Base-by-base conservation (phyloP, 805 yeast genomes). In the Brettanomyces custersianus region DNA sequence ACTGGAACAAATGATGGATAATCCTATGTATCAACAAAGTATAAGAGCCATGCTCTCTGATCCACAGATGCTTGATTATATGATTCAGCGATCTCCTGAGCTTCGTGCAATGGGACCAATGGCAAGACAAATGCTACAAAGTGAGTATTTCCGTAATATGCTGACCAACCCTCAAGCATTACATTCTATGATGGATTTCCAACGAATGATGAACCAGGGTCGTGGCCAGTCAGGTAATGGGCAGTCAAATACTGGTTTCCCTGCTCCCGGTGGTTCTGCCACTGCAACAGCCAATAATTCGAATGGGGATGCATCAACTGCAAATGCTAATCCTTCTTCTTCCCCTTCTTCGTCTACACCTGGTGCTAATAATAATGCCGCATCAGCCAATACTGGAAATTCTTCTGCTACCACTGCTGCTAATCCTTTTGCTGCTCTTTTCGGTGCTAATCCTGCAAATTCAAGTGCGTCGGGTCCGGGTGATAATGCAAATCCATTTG, bases 21-120 rank as follows among this genome's bases (percentile, higher is more conserved):
- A 74, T 46, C 98, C 97, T 28, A 66, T 74, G 61, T 72, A 84
- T 48, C 88, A 80, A 54, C 87, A 87, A 54, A 70, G 80, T 40
- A 74, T 90, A 84, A 76, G 80, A 53, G 77, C 81, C 34, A 74
- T 84, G 81, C 65, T 87, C 34, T 72, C 79, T 30, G 83, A 88
- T 59, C 96, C 96, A 2, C 88, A 82, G 56, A 80, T 87, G 88
- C 55, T 85, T 34, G 95, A 86, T 47, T 77, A 66, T 54, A 58
- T 88, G 67, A 84, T 87, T 50, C 74, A 76, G 48, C 84, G 81
- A 52, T 80, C 81, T 39, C 96, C 96, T 6, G 87, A 80, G 52
- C 66, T 87, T 51, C 74, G 90, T 41, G 72, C 77, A 4, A 74
- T 85, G 87, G 94, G 94, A 10, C 95, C 95, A 6, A 85, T 81